These are phyloP conservation scores for Colletotrichum abscissum DNA, from an alignment of 2,329 filamentous ascomycete species.

Conservation along the genomic window DNA sequence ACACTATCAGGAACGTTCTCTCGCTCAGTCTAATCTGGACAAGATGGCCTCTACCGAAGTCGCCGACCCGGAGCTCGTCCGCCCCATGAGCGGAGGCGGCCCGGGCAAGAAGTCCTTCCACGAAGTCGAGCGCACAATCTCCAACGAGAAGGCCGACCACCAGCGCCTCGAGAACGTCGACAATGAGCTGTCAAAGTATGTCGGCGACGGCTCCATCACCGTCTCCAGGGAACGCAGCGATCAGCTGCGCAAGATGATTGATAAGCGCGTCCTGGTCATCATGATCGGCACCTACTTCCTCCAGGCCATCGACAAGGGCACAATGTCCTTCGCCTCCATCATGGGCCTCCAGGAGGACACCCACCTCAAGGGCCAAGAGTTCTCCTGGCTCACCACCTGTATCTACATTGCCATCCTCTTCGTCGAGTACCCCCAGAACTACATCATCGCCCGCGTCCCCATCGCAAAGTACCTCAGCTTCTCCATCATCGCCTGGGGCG, in stretches of 20 bases:
- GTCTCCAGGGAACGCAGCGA: slow-evolving; percentile 70
- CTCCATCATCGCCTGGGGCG: slow-evolving; percentile 71
- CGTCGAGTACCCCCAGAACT: slow-evolving; percentile 79
- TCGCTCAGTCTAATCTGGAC: slow-evolving; percentile 21
- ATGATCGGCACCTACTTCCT: slow-evolving; percentile 82
- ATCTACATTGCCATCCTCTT: slow-evolving; percentile 79
- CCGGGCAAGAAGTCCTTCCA: slow-evolving; percentile 41
- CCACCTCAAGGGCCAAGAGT: slow-evolving; percentile 55
- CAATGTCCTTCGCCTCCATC: slow-evolving; percentile 72
- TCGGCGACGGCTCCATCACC: slow-evolving; percentile 63
- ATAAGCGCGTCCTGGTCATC: slow-evolving; percentile 73
- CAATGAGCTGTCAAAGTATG: slow-evolving; percentile 78
- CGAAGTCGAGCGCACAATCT: slow-evolving; percentile 42
- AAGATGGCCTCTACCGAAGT: slow-evolving; percentile 37
- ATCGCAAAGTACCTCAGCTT: slow-evolving; percentile 75
- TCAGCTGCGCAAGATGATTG: slow-evolving; percentile 72
- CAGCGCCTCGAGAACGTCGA: slow-evolving; percentile 59
- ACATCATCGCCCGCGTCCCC: slow-evolving; percentile 68
- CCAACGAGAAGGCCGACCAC: slow-evolving; percentile 32
- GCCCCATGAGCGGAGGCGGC: slow-evolving; percentile 37
- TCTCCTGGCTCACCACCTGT: slow-evolving; percentile 78
- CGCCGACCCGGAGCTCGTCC: slow-evolving; percentile 41
- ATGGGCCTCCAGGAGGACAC: slow-evolving; percentile 69
- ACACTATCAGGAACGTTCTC: slow-evolving; percentile 30
- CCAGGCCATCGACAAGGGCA: slow-evolving; percentile 76